Percentiles rank a stretch among this genome's conserved stretches.
Conservation (phyloP, 441 rosid genomes). For the Populus tomentosa region DNA sequence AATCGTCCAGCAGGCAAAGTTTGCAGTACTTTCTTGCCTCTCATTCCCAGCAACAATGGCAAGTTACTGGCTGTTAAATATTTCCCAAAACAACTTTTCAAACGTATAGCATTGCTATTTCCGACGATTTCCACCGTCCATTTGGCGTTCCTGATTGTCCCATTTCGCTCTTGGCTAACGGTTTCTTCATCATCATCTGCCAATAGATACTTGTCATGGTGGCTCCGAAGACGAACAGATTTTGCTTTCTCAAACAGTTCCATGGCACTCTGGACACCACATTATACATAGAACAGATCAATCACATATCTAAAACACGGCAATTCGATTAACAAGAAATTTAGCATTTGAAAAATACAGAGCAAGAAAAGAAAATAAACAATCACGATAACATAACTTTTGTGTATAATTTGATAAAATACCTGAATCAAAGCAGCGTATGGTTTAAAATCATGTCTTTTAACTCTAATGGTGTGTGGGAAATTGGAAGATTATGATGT, state of each 20-base stretch:
- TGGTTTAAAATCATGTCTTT: neutral
- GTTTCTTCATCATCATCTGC: slow-evolving; percentile 43
- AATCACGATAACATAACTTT: too few relatives aligned
- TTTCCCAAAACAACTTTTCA: slow-evolving; percentile 46
- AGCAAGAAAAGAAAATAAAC: neutral
- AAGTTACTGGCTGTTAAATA: slow-evolving; percentile 79
- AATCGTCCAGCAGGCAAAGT: slow-evolving; percentile 38
- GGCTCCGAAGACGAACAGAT: slow-evolving; percentile 43
- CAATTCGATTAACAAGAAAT: neutral
- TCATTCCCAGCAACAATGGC: slow-evolving; percentile 76
- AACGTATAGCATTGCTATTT: slow-evolving; percentile 23
- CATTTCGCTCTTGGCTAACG: slow-evolving; percentile 39
- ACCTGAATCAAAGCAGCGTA: too few relatives aligned
- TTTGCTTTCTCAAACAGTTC: slow-evolving; percentile 44
- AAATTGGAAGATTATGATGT: neutral
- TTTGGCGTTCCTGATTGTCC: slow-evolving; percentile 23
- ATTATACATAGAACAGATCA: neutral
- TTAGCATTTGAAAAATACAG: neutral
- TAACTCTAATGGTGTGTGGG: neutral
- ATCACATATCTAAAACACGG: neutral
- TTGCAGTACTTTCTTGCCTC: slow-evolving; percentile 77
- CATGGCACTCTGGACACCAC: slow-evolving; percentile 23
- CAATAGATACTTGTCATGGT: slow-evolving; percentile 45
- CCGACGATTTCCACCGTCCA: slow-evolving; percentile 45
- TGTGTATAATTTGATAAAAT: neutral